These are phyloP conservation scores for Oryza longistaminata DNA, from an alignment of 176 grass and related monocot species.

Conservation along the genomic window DNA sequence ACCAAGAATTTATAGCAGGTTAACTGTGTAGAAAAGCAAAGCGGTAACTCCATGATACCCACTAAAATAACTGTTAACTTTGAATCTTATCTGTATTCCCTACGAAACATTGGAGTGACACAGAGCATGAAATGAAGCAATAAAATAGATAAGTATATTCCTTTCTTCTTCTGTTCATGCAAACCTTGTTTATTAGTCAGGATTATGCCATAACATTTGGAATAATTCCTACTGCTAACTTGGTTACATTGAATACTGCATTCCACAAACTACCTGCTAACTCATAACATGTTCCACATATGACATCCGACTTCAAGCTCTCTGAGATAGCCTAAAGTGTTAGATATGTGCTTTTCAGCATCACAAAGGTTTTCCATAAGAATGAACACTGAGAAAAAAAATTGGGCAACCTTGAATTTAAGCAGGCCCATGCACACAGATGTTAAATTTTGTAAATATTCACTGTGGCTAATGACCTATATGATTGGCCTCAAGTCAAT, in stretches of 20 bases:
- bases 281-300: not conserved
- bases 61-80: not conserved
- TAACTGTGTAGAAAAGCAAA: not conserved
- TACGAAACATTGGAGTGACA: not conserved
- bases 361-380: conserved; percentile 12
- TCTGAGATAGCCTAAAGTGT: conserved; percentile 9
- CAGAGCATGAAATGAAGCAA: not conserved
- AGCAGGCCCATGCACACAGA: not conserved
- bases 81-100: not conserved
- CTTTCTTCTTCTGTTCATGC: not conserved
- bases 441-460: not conserved
- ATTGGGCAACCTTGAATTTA: not conserved
- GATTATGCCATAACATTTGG: not conserved
- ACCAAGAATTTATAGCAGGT: not conserved
- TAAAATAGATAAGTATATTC: not conserved
- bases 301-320: not conserved
- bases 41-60: not conserved
- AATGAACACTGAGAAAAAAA: not conserved
- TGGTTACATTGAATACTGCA: not conserved
- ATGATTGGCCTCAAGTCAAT: not conserved
- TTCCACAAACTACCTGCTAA: not conserved
- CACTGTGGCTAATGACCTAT: not conserved
- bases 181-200: not conserved
- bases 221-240: not conserved
- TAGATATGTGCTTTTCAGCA: conserved; percentile 25